Evolutionary conservation across 73 alveolate species (phyloP).

Genomic region (Symbiodinium pilosum): DNA sequence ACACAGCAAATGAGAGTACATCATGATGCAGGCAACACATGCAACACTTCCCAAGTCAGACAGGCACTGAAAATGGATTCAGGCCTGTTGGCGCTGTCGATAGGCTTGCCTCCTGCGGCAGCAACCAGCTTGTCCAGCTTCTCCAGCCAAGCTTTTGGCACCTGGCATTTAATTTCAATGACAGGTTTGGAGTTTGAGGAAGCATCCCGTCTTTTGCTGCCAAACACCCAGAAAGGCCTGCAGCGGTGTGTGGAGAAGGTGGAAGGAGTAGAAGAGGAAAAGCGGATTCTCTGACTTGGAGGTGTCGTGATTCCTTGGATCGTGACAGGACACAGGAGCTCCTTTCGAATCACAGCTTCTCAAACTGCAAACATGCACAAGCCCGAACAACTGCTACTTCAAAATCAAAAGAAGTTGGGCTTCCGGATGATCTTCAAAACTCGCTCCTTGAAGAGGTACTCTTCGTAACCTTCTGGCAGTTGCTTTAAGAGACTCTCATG

Average conservation of each 20-base stretch:
- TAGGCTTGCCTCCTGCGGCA: constrained; percentile 66
- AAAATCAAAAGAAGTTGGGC: neutral
- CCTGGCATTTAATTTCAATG: neutral
- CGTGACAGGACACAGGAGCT: neutral
- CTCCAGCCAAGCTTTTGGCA: constrained; percentile 57
- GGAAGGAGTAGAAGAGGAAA: constrained; percentile 89
- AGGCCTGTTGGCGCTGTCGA: constrained; percentile 51
- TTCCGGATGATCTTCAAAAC: neutral
- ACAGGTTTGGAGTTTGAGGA: too few relatives aligned
- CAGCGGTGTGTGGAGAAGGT: constrained; percentile 74
- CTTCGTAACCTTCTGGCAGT: neutral
- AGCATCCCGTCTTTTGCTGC: too few relatives aligned
- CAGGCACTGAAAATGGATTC: neutral
- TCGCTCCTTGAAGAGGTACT: constrained; percentile 20
- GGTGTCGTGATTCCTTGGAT: constrained; percentile 30
- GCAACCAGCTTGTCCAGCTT: constrained; percentile 32
- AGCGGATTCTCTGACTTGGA: constrained; percentile 29
- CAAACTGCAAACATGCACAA: neutral
- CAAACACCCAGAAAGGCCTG: constrained; percentile 28
- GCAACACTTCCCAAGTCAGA: too few relatives aligned
- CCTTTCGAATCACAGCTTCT: neutral
- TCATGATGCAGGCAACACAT: too few relatives aligned
- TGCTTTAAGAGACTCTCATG: too few relatives aligned
- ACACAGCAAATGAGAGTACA: neutral
- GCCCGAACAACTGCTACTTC: neutral